phyloP scores from a whole-genome alignment of 1,284 basidiomycete genomes.

The Trichosporon faecale region DNA sequence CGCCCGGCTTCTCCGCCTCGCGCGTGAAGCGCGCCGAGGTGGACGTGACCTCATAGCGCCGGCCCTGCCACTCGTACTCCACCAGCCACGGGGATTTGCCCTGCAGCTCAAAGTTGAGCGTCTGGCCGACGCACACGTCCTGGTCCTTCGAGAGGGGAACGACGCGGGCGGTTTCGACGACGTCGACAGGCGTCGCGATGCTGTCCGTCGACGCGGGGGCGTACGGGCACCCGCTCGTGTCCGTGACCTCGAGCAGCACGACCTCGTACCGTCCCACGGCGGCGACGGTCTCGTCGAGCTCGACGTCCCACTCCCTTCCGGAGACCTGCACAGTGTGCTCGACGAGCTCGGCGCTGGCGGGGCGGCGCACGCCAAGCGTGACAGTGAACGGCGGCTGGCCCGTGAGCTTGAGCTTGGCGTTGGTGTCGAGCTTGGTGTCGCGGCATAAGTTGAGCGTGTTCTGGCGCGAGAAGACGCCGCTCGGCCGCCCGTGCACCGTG shows the following conservation, averaged over 20 bases:
- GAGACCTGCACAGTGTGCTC: slow-evolving; percentile 60
- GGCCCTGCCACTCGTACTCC: slow-evolving; percentile 79
- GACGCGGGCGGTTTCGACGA: slow-evolving; percentile 91
- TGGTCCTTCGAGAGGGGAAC: slow-evolving; percentile 71
- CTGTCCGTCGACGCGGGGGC: slow-evolving; percentile 64
- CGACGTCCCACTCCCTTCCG: slow-evolving; percentile 70
- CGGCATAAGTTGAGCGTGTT: slow-evolving; percentile 73
- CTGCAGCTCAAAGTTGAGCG: slow-evolving; percentile 86
- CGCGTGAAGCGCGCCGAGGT: slow-evolving; percentile 78
- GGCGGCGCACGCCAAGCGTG: slow-evolving; percentile 68
- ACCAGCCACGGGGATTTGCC: slow-evolving; percentile 95
- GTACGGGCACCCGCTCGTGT: slow-evolving; percentile 75
- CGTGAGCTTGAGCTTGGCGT: slow-evolving; percentile 64
- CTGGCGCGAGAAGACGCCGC: slow-evolving; percentile 67
- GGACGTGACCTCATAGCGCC: slow-evolving; percentile 68
- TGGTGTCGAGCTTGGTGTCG: slow-evolving; percentile 53
- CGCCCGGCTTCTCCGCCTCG: slow-evolving; percentile 72
- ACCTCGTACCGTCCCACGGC: slow-evolving; percentile 78
- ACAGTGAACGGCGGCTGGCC: slow-evolving; percentile 88
- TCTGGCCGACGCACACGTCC: slow-evolving; percentile 88
- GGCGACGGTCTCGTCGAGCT: slow-evolving; percentile 70
- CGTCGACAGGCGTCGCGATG: slow-evolving; percentile 72
- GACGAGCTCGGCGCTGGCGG: slow-evolving; percentile 65
- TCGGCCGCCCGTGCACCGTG: slow-evolving; percentile 71
- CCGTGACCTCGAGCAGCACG: slow-evolving; percentile 68